Evolutionary conservation across 2,329 filamentous ascomycete genomes (phyloP).

Genomic region (Microdochium nivale): DNA sequence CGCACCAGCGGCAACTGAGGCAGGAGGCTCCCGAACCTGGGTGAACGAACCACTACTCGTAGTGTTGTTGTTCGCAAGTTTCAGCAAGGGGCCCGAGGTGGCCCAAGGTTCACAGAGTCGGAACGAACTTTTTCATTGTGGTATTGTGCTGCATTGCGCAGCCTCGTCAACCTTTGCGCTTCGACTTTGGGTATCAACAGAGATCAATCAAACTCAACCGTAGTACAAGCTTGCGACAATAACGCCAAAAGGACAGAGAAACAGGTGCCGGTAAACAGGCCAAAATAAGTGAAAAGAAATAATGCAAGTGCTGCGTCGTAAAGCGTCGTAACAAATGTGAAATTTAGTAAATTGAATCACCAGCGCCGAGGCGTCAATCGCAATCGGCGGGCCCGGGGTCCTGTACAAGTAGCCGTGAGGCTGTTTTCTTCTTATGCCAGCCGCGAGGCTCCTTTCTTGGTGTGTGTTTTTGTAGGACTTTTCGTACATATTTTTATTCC

Average conservation of each 20-base stretch:
- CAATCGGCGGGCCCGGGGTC: background rate
- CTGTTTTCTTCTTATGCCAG: background rate
- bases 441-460: background rate
- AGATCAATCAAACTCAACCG: background rate
- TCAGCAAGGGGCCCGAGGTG: too few species aligned
- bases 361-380: background rate
- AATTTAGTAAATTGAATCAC: background rate
- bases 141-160: too few species aligned
- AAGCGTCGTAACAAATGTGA: background rate
- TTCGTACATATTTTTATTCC: too few species aligned
- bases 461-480: background rate
- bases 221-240: background rate
- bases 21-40: too few species aligned
- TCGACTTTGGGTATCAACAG: background rate
- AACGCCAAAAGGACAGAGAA: background rate
- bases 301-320: background rate
- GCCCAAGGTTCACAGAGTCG: too few species aligned
- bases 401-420: background rate
- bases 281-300: background rate
- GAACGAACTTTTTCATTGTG: too few species aligned
- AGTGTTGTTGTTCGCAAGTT: too few species aligned
- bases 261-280: background rate
- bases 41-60: too few species aligned
- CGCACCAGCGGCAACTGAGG: background rate
- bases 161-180: background rate